phyloP scores from a whole-genome alignment of 2,329 filamentous ascomycete species.

The Aspergillus sp. region DNA sequence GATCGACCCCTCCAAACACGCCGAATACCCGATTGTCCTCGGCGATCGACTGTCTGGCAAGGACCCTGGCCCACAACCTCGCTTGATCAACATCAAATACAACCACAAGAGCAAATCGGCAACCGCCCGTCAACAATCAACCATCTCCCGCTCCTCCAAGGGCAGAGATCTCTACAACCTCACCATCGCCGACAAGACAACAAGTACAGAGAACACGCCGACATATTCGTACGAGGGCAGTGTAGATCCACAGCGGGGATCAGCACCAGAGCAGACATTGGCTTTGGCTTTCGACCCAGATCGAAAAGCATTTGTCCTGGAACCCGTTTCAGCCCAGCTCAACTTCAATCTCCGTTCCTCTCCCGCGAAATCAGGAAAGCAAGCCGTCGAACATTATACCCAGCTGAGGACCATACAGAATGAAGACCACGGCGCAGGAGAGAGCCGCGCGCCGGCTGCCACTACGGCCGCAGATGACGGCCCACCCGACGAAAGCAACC shows the following conservation, averaged over 20 bases:
- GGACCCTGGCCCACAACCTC: constrained; percentile 10
- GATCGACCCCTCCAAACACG: constrained; percentile 37
- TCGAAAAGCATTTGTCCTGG: constrained; percentile 68
- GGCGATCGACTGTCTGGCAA: constrained; percentile 32
- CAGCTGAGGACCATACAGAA: constrained; percentile 46
- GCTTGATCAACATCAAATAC: constrained; percentile 35
- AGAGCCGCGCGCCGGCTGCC: constrained; percentile 21
- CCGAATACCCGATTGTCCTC: constrained; percentile 38
- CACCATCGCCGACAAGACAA: constrained; percentile 33
- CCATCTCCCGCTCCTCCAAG: constrained; percentile 24
- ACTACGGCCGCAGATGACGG: constrained; percentile 35
- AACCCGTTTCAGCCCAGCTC: constrained; percentile 71
- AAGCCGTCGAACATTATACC: constrained; percentile 56
- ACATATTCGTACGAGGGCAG: constrained; percentile 34
- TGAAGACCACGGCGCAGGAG: constrained; percentile 26
- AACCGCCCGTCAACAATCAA: constrained; percentile 28
- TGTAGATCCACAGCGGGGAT: constrained; percentile 26
- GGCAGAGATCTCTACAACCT: constrained; percentile 32
- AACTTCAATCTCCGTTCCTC: constrained; percentile 74
- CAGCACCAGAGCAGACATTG: constrained; percentile 24
- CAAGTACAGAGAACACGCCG: constrained; percentile 28
- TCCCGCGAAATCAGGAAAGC: constrained; percentile 56
- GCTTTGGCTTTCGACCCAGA: constrained; percentile 65
- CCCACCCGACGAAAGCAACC: constrained; percentile 36
- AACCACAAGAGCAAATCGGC: constrained; percentile 38